Evolutionary conservation across 225 moss, liverwort and hornwort species (phyloP), one percentile per base, ranked within the genome.

Genomic region (Marchantia polymorpha): DNA sequence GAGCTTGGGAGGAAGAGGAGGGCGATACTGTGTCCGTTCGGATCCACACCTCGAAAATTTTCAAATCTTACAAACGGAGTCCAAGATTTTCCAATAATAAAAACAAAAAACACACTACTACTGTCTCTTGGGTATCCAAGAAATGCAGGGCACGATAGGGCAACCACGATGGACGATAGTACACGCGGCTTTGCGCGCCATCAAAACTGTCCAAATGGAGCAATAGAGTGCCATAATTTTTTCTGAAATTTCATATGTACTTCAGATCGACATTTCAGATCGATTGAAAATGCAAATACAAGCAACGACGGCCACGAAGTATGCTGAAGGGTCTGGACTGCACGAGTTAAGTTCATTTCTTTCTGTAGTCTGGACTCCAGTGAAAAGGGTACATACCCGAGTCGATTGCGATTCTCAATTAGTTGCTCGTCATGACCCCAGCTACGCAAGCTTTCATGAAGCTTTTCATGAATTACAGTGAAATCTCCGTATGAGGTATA

Each of bases 111-210:
- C 46, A 49, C 71, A 1, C 48, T 47, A 48, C 16, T 31, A 47
- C 14, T 30, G 14, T 14, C 19, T 17, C 55, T 5, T 46, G 9
- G 7, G 14, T 26, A 76, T 22, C 13, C 14, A 65, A 65, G 14
- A 65, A 15, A 15, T 15, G 46, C 59, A 60, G 58, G 26, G 6
- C 75, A 13, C 75, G 46, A 76, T 76, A 76, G 75, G 75, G 56
- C 60, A 58, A 58, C 55, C 29, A 76, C 59, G 19, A 59, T 26
- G 60, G 16, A 8, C 12, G 52, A 20, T 20, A 59, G 15, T 8
- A 76, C 11, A 31, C 58, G 75, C 75, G 46, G 60, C 59, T 58
- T 30, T 60, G 59, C 30, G 4, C 26, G 16, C 52, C 15, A 7
- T 16, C 26, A 75, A 60, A 75, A 8, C 56, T 59, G 27, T 59